These are phyloP conservation scores for Mycena rosella DNA, from an alignment of 768 basidiomycete genomes.

Conservation along the genomic window DNA sequence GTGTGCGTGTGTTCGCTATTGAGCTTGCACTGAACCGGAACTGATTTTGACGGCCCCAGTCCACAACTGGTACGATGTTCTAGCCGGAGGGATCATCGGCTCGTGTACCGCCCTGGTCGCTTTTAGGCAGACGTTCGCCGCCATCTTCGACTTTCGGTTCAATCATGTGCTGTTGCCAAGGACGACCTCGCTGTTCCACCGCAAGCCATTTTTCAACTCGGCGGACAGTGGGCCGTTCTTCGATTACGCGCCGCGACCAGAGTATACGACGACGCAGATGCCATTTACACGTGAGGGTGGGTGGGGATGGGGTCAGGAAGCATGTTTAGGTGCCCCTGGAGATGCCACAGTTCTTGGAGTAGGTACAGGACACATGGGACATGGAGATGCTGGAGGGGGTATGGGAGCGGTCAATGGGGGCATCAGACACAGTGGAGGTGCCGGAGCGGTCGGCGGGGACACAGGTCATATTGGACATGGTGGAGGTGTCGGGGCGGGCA, in stretches of 20 bases:
- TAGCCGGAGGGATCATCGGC: constrained; percentile 66
- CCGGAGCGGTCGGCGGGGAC: no score
- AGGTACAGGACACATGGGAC: background rate
- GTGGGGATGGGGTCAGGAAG: constrained; percentile 55
- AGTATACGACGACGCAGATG: constrained; percentile 47
- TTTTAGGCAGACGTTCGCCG: constrained; percentile 68
- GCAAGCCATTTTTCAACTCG: constrained; percentile 44
- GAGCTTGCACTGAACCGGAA: background rate
- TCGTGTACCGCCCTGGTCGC: constrained; percentile 62
- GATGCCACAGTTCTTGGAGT: constrained; percentile 52
- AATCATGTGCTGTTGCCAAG: constrained; percentile 71
- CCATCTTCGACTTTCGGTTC: constrained; percentile 67
- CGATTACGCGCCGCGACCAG: constrained; percentile 48
- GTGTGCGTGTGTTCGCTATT: constrained; percentile 48
- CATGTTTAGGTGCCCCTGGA: constrained; percentile 56
- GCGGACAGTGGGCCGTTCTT: constrained; percentile 47
- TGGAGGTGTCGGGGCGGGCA: no score
- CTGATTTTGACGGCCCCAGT: constrained; percentile 38
- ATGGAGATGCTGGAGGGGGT: background rate
- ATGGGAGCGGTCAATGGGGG: no score
- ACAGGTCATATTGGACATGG: no score
- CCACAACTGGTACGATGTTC: constrained; percentile 71
- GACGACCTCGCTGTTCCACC: constrained; percentile 58
- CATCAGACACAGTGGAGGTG: no score
- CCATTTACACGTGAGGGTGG: constrained; percentile 62